A percentile compares a stretch with the other conserved stretches of the same genome.
phyloP scores from a whole-genome alignment of 1,284 basidiomycete genomes.

The Salmacisia buchloeana region DNA sequence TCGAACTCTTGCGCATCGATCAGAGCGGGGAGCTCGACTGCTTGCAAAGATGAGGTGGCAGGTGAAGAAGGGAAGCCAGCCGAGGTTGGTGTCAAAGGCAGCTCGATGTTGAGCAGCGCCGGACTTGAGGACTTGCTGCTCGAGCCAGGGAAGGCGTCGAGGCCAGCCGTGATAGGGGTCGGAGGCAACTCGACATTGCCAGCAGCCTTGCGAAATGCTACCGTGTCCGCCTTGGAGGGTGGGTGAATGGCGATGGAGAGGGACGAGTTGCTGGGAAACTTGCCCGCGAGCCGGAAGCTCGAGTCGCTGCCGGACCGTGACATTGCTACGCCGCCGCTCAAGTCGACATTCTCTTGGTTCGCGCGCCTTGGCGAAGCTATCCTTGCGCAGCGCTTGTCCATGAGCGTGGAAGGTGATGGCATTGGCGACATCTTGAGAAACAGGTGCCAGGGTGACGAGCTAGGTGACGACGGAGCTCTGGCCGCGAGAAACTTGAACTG shows the following conservation, averaged over 20 bases:
- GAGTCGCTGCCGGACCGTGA: background rate
- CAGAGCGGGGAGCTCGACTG: background rate
- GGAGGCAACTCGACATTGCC: background rate
- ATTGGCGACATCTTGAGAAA: no score
- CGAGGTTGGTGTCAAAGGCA: background rate
- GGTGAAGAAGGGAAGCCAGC: background rate
- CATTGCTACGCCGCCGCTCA: background rate
- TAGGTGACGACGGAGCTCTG: no score
- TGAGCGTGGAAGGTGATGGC: no score
- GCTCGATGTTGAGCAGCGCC: background rate
- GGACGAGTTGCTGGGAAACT: constrained; percentile 1
- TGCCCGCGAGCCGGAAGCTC: background rate
- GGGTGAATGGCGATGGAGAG: constrained; percentile 7
- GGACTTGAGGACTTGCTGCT: background rate
- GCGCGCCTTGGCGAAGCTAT: no score
- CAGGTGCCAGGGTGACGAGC: no score
- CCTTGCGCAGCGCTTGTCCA: no score
- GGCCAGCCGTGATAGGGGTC: background rate
- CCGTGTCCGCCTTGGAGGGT: background rate
- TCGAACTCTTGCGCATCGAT: background rate
- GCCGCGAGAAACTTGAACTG: no score
- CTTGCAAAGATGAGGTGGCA: background rate
- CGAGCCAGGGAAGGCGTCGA: background rate
- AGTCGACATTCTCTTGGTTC: background rate
- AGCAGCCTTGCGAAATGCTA: background rate